Base-by-base conservation (phyloP, 306 rosid genomes). In the Benincasa hispida region DNA sequence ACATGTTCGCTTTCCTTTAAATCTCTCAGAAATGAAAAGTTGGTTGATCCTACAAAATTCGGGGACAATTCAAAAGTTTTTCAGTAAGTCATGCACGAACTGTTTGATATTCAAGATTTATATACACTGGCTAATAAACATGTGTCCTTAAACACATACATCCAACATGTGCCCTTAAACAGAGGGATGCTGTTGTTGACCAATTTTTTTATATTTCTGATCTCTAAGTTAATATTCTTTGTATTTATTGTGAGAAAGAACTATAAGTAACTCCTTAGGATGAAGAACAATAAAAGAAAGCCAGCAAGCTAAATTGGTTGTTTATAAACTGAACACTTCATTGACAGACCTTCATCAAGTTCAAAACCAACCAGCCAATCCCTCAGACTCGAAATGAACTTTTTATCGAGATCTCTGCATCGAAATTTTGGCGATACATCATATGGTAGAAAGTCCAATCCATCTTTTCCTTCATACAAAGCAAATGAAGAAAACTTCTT, bases 401-500 rank as follows among this genome's bases (percentile, higher is more conserved):
- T 65, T 60, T 76, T 79, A 80, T 87, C 93, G 11, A 75, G 55
- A 17, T 86, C 82, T 77, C 54, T 72, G 10, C 75, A 77, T 14
- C n/a, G 78, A 86, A 86, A 82, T 19, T 22, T 77, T 6, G 89
- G 76, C 51, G 81, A 85, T 76, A 32, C 66, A 60, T 91, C 88
- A 75, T 88, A 93, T 24, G 97, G 94, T 65, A 2, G 54, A 74
- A 79, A 82, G 63, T 66, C 65, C 21, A 74, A 50, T 27, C 67
- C 79, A 65, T 76, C 84, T 22, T 76, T 75, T 72, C 97, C 91
- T 21, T 77, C 55, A 42, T 87, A 91, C 58, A 93, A 70, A 32
- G 93, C 96, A 87, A 86, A 91, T 42, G 87, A 66, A 25, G 97
- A 93, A 78, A 8, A 54, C 41, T 9, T 67, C 81, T 88, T 87